Conservation (phyloP, 768 basidiomycete genomes). For the Serendipita sp. region DNA sequence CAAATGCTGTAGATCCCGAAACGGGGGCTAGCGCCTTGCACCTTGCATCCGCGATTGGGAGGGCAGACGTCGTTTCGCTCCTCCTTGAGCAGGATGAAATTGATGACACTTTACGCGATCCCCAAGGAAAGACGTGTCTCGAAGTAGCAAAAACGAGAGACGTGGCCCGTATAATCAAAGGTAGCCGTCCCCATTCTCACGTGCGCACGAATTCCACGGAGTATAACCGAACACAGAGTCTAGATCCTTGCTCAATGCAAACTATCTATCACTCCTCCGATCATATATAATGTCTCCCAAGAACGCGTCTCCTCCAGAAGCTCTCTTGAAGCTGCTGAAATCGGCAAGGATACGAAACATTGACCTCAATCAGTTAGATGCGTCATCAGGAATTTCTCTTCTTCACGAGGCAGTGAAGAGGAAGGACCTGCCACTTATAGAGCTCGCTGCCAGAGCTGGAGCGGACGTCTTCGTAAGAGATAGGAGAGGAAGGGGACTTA, state of each 20-base stretch:
- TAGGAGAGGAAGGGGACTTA: constrained; percentile 47
- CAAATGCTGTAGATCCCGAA: constrained; percentile 60
- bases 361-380: constrained; percentile 69
- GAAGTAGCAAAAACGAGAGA: constrained; percentile 65
- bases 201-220: neutral
- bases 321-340: constrained; percentile 42
- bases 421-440: constrained; percentile 65
- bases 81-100: constrained; percentile 66
- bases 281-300: constrained; percentile 53
- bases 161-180: constrained; percentile 47
- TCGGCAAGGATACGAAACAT: constrained; percentile 55
- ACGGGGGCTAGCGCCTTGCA: constrained; percentile 60
- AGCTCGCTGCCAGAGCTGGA: constrained; percentile 70
- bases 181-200: constrained; percentile 24
- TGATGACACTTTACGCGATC: constrained; percentile 62
- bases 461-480: constrained; percentile 83
- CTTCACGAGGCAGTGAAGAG: constrained; percentile 78
- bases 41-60: constrained; percentile 56
- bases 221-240: constrained; percentile 37
- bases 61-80: constrained; percentile 55
- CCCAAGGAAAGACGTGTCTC: constrained; percentile 45
- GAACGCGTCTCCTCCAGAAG: constrained; percentile 19
- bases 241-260: constrained; percentile 55
- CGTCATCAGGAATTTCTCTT: constrained; percentile 57
- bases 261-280: constrained; percentile 56